These are phyloP conservation scores for Phytophthora nicotianae DNA, from an alignment of 352 stramenopile species.

Conservation along the genomic window DNA sequence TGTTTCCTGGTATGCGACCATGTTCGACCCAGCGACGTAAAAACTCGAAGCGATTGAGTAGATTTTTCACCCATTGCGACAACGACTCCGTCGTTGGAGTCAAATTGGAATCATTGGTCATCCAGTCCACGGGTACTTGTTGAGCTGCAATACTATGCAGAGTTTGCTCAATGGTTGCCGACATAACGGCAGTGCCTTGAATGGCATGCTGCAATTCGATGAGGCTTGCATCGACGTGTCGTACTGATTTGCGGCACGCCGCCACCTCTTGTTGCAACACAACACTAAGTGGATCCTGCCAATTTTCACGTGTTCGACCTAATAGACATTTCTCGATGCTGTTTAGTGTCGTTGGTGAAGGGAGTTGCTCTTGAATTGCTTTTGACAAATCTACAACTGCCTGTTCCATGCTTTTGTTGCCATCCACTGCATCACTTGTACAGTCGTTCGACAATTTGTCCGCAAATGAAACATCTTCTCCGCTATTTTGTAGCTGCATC, in stretches of 20 bases:
- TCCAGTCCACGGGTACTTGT: conserved; percentile 64
- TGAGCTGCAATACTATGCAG: conserved; percentile 52
- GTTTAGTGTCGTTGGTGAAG: conserved; percentile 6
- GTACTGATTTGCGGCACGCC: conserved; percentile 55
- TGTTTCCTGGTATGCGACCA: conserved; percentile 27
- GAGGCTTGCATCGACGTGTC: conserved; percentile 45
- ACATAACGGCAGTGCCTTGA: conserved; percentile 64
- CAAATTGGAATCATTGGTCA: conserved; percentile 18
- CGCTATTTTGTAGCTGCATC: conserved; percentile 40
- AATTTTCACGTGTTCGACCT: background rate
- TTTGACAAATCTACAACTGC: conserved; percentile 21
- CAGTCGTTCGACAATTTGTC: background rate
- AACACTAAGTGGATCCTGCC: conserved; percentile 58
- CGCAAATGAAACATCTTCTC: background rate
- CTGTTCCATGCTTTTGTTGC: conserved; percentile 7
- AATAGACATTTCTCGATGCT: conserved; percentile 6
- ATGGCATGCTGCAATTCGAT: conserved; percentile 62
- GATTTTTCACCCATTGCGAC: conserved; percentile 57
- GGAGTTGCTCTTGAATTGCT: conserved; percentile 36
- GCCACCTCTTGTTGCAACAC: conserved; percentile 72
- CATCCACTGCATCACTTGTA: background rate
- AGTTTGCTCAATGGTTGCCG: conserved; percentile 53
- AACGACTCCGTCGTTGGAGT: conserved; percentile 46
- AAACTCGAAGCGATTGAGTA: conserved; percentile 64
- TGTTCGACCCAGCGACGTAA: conserved; percentile 53